Evolutionary conservation across 768 basidiomycete species (phyloP), one percentile per base, ranked within the genome.

Genomic region (Boletus pseudo-olivaceus): DNA sequence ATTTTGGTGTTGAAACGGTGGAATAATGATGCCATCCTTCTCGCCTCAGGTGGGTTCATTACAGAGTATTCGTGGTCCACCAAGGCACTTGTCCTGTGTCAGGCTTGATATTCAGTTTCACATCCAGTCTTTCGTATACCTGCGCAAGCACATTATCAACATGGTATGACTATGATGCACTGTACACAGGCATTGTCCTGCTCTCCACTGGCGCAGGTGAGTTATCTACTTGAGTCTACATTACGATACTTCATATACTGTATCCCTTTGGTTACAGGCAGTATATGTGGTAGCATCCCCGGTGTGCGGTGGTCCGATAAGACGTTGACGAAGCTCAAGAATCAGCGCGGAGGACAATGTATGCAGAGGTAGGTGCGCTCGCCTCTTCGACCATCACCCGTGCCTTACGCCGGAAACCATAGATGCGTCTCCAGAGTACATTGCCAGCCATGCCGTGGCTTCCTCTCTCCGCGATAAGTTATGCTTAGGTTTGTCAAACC

Each of bases 381-480:
- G 7, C 19, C 11, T n/a, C 14, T 29, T n/a, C 34, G n/a, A 17
- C 33, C 26, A 35, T 7, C 4, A 41, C 37, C 11, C 15, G 5
- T 41, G 23, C n/a, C 39, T 46, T 27, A 60, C 35, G 26, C 14
- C 17, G 3, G 26, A 32, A 35, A n/a, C 1, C 7, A 11, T 53
- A 90, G 87, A 85, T 89, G 81, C 84, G 91, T 6, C 73, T 93
- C 10, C 74, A 75, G 61, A 87, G 87, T 61, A 86, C 84, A 3
- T 70, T 80, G 29, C 61, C 74, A 5, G 83, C 80, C 7, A 77
- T 90, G 66, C 61, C 78, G 3, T 63, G 50, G 47, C 56, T 80
- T 32, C 85, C 93, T 4, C 79, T 79, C 0, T 78, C 79, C 3
- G 77, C 84, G 29, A 58, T 91, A 27, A 82, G 78, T 0, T 89